A percentile compares a stretch with the other conserved stretches of the same genome.
Conservation (phyloP, 148 eudicot genomes). For the Rhododendron molle region DNA sequence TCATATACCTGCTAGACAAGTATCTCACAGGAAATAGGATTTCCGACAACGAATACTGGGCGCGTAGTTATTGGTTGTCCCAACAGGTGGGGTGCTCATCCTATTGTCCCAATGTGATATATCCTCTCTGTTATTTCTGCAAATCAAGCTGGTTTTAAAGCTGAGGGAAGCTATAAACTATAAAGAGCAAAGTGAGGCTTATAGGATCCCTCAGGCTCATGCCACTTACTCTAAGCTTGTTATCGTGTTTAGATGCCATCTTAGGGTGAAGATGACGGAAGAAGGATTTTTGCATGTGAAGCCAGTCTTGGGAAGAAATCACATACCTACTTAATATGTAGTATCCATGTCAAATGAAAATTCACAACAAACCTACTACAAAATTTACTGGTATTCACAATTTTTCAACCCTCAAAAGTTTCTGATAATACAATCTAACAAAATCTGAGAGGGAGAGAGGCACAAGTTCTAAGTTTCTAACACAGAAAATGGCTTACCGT, state of each 20-base stretch:
- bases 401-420: not conserved
- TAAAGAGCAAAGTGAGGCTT: too few species aligned
- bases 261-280: not conserved
- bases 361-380: not conserved
- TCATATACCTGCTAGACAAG: not conserved
- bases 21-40: not conserved
- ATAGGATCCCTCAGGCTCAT: not conserved
- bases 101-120: not conserved
- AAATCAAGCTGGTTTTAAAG: not conserved
- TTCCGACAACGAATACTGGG: not conserved
- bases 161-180: not conserved
- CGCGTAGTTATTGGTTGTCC: not conserved
- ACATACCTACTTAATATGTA: not conserved
- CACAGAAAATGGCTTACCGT: constrained; percentile 6
- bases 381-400: not conserved
- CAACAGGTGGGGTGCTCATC: not conserved
- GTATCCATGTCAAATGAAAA: not conserved
- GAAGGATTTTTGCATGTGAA: not conserved
- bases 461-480: not conserved
- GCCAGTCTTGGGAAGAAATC: not conserved
- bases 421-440: not conserved
- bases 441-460: not conserved
- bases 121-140: not conserved
- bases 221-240: not conserved
- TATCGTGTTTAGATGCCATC: not conserved